phyloP scores from a whole-genome alignment of 2,329 filamentous ascomycete species.

The Colletotrichum navitas region DNA sequence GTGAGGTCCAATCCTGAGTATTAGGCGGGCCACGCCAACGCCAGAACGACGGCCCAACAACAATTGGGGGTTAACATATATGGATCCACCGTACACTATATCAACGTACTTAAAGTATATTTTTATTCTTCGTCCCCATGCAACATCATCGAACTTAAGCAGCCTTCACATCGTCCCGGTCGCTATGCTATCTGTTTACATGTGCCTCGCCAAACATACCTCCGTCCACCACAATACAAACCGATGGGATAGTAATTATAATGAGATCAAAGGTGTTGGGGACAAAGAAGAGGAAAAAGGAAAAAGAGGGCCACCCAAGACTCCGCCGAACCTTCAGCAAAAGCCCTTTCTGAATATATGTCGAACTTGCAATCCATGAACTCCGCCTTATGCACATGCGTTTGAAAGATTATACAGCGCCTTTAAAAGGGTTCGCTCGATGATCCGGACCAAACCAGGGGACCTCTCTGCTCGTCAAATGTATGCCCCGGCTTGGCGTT shows the following conservation, averaged over 20 bases:
- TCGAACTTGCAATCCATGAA: slow-evolving; percentile 36
- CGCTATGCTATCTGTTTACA: slow-evolving; percentile 41
- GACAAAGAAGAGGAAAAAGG: background rate
- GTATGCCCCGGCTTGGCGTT: slow-evolving; percentile 14
- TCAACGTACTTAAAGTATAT: background rate
- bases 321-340: slow-evolving; percentile 8
- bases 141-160: slow-evolving; percentile 27
- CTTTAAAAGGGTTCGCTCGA: background rate
- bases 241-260: slow-evolving; percentile 18
- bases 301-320: slow-evolving; percentile 7
- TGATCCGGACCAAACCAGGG: background rate
- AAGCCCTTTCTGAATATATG: slow-evolving; percentile 28
- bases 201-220: slow-evolving; percentile 30
- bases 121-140: slow-evolving; percentile 22
- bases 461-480: slow-evolving; percentile 10
- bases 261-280: slow-evolving; percentile 13
- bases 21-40: slow-evolving; percentile 5
- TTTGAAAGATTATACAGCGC: slow-evolving; percentile 37
- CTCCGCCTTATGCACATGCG: slow-evolving; percentile 40
- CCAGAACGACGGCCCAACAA: slow-evolving; percentile 12
- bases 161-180: slow-evolving; percentile 34
- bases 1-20: slow-evolving; percentile 10
- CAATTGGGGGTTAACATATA: slow-evolving; percentile 1
- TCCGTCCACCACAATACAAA: slow-evolving; percentile 20
- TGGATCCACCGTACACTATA: slow-evolving; percentile 23